Evolutionary conservation across 345 rosid species (phyloP).

Genomic region (Eutrema heterophyllum): DNA sequence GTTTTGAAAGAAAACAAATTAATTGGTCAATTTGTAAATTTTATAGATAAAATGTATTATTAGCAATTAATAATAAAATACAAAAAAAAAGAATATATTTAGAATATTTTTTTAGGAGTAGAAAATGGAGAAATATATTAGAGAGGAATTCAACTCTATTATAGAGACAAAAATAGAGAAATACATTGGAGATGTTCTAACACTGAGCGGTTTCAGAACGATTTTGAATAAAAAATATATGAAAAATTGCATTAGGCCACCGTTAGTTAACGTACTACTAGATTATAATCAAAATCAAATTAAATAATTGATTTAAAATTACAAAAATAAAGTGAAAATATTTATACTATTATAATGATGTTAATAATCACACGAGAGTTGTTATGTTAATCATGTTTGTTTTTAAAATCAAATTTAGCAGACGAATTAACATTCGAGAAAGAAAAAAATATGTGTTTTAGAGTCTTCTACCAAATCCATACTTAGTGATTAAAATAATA

Average conservation of each 20-base stretch:
- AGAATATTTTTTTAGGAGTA: too few relatives aligned
- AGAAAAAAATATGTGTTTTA: background rate
- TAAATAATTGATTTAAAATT: background rate
- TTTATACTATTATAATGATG: background rate
- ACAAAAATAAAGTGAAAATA: background rate
- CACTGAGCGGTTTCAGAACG: background rate
- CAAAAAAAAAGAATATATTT: too few relatives aligned
- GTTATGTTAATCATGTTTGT: background rate
- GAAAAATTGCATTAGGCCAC: background rate
- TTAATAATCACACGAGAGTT: constrained; percentile 15
- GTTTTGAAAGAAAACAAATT: too few relatives aligned
- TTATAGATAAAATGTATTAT: too few relatives aligned
- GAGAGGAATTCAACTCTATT: too few relatives aligned
- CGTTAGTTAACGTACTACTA: background rate
- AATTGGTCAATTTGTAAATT: too few relatives aligned
- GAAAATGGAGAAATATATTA: too few relatives aligned
- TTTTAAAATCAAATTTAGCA: constrained; percentile 10
- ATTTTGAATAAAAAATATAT: background rate
- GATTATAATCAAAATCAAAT: background rate
- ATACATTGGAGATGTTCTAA: too few relatives aligned
- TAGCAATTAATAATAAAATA: too few relatives aligned
- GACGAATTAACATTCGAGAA: constrained; percentile 5
- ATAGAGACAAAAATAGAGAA: too few relatives aligned
- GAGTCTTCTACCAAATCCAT: constrained; percentile 17
- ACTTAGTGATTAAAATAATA: background rate